phyloP scores from a whole-genome alignment of 495 filamentous ascomycete species.

The Talaromyces adpressus region DNA sequence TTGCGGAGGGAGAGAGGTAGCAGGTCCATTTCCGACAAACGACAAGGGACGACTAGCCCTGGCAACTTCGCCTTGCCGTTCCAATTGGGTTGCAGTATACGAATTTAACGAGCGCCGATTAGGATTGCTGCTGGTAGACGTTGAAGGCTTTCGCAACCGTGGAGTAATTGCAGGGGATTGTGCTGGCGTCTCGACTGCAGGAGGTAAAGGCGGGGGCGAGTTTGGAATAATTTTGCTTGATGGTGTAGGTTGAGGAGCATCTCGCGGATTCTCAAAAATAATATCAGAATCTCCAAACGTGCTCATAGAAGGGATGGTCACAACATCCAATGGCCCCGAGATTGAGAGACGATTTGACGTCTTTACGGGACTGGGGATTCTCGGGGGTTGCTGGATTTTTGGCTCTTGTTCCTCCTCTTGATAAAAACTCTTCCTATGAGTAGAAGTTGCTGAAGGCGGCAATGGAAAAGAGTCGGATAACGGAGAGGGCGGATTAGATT shows the following conservation, averaged over 20 bases:
- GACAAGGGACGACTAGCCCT: background rate
- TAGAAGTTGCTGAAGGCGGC: background rate
- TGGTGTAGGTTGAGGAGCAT: constrained; percentile 1
- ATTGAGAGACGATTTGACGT: background rate
- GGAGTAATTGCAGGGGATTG: background rate
- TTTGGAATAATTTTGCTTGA: background rate
- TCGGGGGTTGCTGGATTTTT: background rate
- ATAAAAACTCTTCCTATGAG: background rate
- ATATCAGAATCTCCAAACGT: background rate
- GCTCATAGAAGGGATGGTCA: background rate
- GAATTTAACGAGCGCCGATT: constrained; percentile 2
- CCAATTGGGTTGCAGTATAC: background rate
- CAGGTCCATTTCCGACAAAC: background rate
- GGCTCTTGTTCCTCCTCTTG: background rate
- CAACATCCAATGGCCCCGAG: background rate
- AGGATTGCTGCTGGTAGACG: background rate
- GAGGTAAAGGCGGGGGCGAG: background rate
- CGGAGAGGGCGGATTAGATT: background rate
- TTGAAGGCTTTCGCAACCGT: background rate
- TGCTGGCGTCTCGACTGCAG: background rate
- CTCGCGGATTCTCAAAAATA: constrained; percentile 6
- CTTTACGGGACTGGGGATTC: background rate
- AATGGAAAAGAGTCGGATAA: background rate
- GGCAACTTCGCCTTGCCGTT: background rate
- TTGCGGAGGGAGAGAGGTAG: background rate